Evolutionary conservation across 768 basidiomycete genomes (phyloP).

Genomic region (Scleroderma citrinum): DNA sequence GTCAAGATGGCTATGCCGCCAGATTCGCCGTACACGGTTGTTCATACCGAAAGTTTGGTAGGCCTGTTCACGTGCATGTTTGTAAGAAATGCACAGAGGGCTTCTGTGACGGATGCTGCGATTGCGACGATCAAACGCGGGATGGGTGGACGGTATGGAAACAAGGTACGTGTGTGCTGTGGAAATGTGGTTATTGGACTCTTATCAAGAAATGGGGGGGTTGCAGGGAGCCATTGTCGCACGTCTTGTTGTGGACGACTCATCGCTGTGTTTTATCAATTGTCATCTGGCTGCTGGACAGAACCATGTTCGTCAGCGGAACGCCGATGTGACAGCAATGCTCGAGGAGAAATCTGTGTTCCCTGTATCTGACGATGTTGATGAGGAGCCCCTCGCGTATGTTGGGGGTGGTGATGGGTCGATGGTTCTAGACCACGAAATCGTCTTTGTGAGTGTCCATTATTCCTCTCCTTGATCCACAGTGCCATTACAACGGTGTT

Average conservation of each 20-base stretch:
- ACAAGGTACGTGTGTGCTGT: conserved; percentile 59
- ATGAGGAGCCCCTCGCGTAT: conserved; percentile 59
- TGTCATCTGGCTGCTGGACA: conserved; percentile 98
- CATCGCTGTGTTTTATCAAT: conserved; percentile 92
- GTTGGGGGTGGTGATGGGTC: conserved; percentile 90
- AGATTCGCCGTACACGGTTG: conserved; percentile 69
- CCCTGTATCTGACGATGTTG: conserved; percentile 31
- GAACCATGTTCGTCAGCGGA: conserved; percentile 71
- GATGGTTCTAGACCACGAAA: conserved; percentile 91
- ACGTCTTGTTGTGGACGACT: conserved; percentile 85
- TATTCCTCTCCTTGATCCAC: not conserved
- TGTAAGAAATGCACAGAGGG: conserved; percentile 60
- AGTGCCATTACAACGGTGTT: not conserved
- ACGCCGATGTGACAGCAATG: conserved; percentile 82
- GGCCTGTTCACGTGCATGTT: conserved; percentile 79
- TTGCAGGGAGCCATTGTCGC: conserved; percentile 86
- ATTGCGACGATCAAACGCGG: conserved; percentile 88
- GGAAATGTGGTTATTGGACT: not conserved
- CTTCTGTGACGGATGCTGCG: conserved; percentile 55
- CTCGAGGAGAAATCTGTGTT: conserved; percentile 78
- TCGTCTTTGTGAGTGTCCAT: conserved; percentile 60
- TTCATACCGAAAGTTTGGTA: conserved; percentile 85
- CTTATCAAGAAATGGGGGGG: not conserved
- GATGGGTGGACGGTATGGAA: conserved; percentile 89
- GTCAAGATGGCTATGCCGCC: conserved; percentile 71